These are phyloP conservation scores for Zizania latifolia DNA, from an alignment of 176 grass and related monocot species.

Conservation along the genomic window DNA sequence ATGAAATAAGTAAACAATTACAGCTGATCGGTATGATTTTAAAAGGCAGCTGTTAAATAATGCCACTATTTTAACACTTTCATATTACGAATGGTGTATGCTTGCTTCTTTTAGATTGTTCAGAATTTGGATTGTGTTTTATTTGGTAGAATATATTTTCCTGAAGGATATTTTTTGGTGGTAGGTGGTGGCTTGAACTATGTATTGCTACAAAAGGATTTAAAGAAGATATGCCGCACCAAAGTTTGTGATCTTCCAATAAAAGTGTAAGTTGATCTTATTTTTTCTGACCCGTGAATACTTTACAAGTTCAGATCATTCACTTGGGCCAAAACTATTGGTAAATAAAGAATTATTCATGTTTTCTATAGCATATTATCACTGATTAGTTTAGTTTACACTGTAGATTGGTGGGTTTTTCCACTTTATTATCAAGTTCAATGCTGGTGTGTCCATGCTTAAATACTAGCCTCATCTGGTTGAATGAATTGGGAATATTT, in stretches of 20 bases:
- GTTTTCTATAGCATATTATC: slow-evolving; percentile 4
- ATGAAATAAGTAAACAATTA: no score
- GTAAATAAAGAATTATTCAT: background rate
- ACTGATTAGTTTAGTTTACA: background rate
- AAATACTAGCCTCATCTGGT: slow-evolving; percentile 2
- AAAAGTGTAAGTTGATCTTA: slow-evolving; percentile 42
- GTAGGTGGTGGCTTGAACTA: slow-evolving; percentile 17
- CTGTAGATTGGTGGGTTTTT: background rate
- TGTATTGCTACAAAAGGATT: slow-evolving; percentile 45
- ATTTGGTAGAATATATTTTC: no score
- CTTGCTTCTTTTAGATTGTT: no score
- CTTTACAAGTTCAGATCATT: background rate
- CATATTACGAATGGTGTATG: background rate
- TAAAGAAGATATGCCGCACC: slow-evolving; percentile 35
- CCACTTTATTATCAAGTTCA: background rate
- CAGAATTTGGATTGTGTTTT: no score
- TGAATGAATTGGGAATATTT: no score
- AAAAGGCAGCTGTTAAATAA: background rate
- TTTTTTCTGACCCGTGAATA: background rate
- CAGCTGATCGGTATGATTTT: background rate
- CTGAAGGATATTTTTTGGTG: background rate
- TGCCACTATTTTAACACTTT: background rate
- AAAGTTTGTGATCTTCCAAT: slow-evolving; percentile 35
- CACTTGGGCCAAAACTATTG: background rate
- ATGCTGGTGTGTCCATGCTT: background rate